Percentiles rank a stretch among this genome's conserved stretches.
Conservation (phyloP, 192 early-diverging fungal species). For the Coemansia sp. region DNA sequence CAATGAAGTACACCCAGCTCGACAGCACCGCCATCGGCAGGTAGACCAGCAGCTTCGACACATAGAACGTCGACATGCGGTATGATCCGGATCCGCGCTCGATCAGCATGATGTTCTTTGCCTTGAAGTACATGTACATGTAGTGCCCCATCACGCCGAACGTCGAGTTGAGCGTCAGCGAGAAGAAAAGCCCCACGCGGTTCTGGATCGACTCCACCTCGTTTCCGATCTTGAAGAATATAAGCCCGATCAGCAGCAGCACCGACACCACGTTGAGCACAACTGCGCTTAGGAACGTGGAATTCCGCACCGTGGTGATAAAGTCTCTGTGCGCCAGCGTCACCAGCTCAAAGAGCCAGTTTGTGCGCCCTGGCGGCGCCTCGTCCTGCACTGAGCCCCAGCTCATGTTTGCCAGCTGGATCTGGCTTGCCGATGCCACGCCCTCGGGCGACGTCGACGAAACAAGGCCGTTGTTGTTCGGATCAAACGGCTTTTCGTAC, state of each 20-base stretch:
- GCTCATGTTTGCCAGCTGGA: slow-evolving; percentile 10
- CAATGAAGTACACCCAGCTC: slow-evolving; percentile 51
- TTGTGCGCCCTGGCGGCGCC: slow-evolving; percentile 30
- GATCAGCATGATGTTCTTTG: slow-evolving; percentile 61
- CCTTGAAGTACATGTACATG: slow-evolving; percentile 54
- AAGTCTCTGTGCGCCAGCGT: slow-evolving; percentile 47
- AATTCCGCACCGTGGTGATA: slow-evolving; percentile 48
- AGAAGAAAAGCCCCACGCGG: slow-evolving; percentile 56
- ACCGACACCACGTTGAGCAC: slow-evolving; percentile 55
- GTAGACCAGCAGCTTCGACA: slow-evolving; percentile 64
- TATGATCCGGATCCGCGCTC: slow-evolving; percentile 71
- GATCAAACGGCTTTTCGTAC: slow-evolving; percentile 35
- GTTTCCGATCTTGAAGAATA: slow-evolving; percentile 57
- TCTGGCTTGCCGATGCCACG: background rate
- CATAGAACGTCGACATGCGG: slow-evolving; percentile 63
- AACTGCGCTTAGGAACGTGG: slow-evolving; percentile 47
- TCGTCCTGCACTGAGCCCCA: slow-evolving; percentile 27
- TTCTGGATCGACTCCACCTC: slow-evolving; percentile 57
- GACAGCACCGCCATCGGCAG: slow-evolving; percentile 50
- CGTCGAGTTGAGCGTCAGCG: slow-evolving; percentile 59
- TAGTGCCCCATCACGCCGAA: slow-evolving; percentile 65
- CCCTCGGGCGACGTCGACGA: background rate
- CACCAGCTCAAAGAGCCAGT: slow-evolving; percentile 44
- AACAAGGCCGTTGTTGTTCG: slow-evolving; percentile 8
- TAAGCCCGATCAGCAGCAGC: slow-evolving; percentile 58